Percentiles rank a stretch among this genome's conserved stretches.
phyloP scores from a whole-genome alignment of 73 alveolate genomes.

The Uronychia setigera region DNA sequence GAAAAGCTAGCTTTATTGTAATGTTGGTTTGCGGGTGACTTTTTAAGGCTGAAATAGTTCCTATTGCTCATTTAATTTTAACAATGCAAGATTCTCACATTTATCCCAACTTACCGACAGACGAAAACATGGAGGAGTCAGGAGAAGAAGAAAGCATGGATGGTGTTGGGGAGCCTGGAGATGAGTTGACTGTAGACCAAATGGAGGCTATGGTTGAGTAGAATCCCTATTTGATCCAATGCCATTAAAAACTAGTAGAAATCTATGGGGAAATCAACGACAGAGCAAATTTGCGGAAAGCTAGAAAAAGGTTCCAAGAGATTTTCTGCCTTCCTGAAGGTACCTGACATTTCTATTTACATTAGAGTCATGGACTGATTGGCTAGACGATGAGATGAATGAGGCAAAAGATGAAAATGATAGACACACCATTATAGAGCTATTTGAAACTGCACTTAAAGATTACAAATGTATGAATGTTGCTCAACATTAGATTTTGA shows the following conservation, averaged over 20 bases:
- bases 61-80: too few species aligned
- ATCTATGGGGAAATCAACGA: slow-evolving; percentile 9
- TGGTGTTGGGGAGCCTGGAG: background rate
- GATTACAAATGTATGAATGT: slow-evolving; percentile 18
- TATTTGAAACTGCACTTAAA: slow-evolving; percentile 16
- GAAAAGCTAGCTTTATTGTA: too few species aligned
- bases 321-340: slow-evolving; percentile 29
- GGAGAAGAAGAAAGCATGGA: slow-evolving; percentile 11
- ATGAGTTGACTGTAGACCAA: slow-evolving; percentile 6
- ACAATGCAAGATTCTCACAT: too few species aligned
- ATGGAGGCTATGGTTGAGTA: slow-evolving; percentile 16
- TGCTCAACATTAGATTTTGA: background rate
- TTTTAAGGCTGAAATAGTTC: too few species aligned
- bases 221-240: slow-evolving; percentile 13
- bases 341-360: background rate
- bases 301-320: slow-evolving; percentile 3
- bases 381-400: slow-evolving; percentile 44
- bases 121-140: background rate
- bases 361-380: slow-evolving; percentile 37
- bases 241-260: slow-evolving; percentile 5
- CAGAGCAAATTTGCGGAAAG: slow-evolving; percentile 6
- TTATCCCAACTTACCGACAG: too few species aligned
- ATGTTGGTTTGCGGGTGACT: too few species aligned
- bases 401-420: background rate
- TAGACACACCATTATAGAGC: background rate